Evolutionary conservation across 495 filamentous ascomycete species (phyloP).

Genomic region (Penicillium cosmopolitanum): DNA sequence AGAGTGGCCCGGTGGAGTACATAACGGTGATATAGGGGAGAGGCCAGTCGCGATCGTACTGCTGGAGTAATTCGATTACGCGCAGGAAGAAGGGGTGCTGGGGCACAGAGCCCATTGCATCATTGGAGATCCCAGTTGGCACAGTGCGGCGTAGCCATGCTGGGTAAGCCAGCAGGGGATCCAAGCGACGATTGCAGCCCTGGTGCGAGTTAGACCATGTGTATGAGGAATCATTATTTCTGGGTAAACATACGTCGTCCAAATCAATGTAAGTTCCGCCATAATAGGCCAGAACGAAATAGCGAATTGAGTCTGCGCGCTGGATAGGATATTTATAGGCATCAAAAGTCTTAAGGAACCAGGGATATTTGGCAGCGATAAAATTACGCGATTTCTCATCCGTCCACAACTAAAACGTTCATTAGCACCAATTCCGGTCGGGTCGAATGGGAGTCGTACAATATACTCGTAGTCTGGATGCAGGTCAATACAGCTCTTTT

Average conservation of each 20-base stretch:
- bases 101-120: conserved; percentile 80
- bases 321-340: conserved; percentile 68
- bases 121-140: conserved; percentile 87
- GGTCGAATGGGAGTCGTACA: background rate
- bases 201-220: conserved; percentile 26
- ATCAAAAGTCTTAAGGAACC: conserved; percentile 73
- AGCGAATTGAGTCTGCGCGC: conserved; percentile 71
- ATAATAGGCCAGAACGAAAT: conserved; percentile 68
- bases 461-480: conserved; percentile 22
- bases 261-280: conserved; percentile 77
- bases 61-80: conserved; percentile 68
- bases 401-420: conserved; percentile 17
- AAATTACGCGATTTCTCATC: conserved; percentile 45
- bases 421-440: background rate
- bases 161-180: conserved; percentile 78
- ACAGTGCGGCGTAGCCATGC: conserved; percentile 80
- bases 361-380: conserved; percentile 62
- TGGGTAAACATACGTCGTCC: conserved; percentile 37
- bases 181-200: conserved; percentile 81
- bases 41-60: conserved; percentile 75
- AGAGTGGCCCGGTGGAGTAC: conserved; percentile 86
- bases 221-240: background rate
- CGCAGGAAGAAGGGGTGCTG: conserved; percentile 82
- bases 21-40: conserved; percentile 91
- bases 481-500: conserved; percentile 13